Base-by-base conservation (phyloP, 2,329 filamentous ascomycete genomes). In the Botrytis porri region DNA sequence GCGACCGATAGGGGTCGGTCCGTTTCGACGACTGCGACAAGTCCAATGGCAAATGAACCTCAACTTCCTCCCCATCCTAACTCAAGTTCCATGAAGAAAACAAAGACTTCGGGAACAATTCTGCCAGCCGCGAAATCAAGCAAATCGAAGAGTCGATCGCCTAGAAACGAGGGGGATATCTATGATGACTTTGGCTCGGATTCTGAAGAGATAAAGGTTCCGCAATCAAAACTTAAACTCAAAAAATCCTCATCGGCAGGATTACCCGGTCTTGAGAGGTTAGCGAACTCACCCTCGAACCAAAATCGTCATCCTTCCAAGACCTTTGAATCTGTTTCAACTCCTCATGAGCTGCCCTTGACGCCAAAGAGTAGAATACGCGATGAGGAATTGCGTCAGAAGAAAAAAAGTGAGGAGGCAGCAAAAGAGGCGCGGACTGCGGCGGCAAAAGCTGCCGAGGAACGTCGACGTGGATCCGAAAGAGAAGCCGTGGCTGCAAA, bases 101-200 rank as follows among this genome's bases (percentile, higher is more conserved):
- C 65, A 12, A 75, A 71, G 48, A 63, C 65, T 39, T 59, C 74
- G 25, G 73, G 74, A 51, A 54, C 71, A 51, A 71, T 57, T 4
- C 51, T 12, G 18, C 48, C 22, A 29, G 29, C n/a, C 51, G 29
- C 62, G 20, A 66, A 71, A n/a, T 59, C 51, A 32, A n/a, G 20
- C 16, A 48, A 32, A 12, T 35, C 32, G 18, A 43, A 60, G n/a
- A 59, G n/a, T n/a, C 67, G 37, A 51, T 39, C 63, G 41, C 32
- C 71, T 61, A 57, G 66, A 18, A 43, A 39, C 8, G 75, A 77
- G 57, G 64, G 73, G 22, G 77, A 62, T 22, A 72, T 80, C 12
- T 80, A 80, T 60, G 78, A 80, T 18, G 73, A 77, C 57, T 75
- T 80, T 66, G 69, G 62, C 16, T 77, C 77, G 29, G 79, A 79